phyloP scores from a whole-genome alignment of 208 protist species.

The Naegleria fowleri region DNA sequence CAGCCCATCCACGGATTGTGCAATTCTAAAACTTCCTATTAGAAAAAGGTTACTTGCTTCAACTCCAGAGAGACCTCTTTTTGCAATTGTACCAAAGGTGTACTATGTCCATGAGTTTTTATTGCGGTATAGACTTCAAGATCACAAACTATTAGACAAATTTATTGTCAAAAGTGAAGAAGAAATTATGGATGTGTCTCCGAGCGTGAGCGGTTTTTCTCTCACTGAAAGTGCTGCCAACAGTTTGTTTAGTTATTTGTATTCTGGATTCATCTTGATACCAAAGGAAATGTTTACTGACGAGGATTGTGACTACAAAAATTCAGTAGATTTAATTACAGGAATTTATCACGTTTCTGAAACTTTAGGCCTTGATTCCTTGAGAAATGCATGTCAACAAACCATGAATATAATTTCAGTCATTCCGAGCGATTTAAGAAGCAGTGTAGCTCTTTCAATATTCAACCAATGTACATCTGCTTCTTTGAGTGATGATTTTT shows the following conservation, averaged over 20 bases:
- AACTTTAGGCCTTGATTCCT: background rate
- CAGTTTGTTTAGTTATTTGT: background rate
- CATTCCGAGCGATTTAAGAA: background rate
- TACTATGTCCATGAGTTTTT: slow-evolving; percentile 10
- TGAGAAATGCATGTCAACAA: background rate
- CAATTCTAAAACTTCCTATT: background rate
- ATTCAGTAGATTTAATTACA: background rate
- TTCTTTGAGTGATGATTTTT: background rate
- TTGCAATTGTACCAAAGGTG: background rate
- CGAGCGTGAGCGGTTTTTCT: background rate
- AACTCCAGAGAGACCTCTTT: background rate
- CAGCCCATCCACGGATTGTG: background rate
- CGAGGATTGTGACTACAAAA: background rate
- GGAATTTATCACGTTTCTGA: background rate
- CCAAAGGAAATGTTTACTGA: background rate
- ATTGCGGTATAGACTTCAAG: background rate
- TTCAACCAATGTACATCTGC: background rate
- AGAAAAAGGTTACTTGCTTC: background rate
- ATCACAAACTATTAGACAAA: background rate
- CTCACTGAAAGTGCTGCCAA: background rate
- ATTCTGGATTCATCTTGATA: background rate
- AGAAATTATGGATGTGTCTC: background rate
- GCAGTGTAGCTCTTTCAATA: background rate
- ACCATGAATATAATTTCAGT: background rate
- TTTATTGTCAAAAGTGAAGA: background rate